phyloP scores from a whole-genome alignment of 495 filamentous ascomycete species.

The Schizothecium vesticola region DNA sequence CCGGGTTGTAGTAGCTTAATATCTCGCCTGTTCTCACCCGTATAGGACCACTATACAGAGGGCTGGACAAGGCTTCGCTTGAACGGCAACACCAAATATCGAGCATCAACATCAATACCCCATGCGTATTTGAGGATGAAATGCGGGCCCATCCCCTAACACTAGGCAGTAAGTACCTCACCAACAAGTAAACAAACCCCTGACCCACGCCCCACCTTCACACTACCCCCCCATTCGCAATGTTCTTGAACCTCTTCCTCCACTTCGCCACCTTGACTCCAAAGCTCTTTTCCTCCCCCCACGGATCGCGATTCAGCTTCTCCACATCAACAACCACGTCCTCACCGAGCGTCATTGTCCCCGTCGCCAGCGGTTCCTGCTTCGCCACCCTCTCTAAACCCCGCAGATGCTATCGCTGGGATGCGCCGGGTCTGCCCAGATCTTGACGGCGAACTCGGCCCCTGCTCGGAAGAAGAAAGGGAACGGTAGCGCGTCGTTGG shows the following conservation, averaged over 20 bases:
- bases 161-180: no score
- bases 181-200: background rate
- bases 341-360: constrained; percentile 1
- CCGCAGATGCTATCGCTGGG: background rate
- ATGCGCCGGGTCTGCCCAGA: constrained; percentile 5
- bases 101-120: background rate
- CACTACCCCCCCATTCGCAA: background rate
- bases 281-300: constrained; percentile 1
- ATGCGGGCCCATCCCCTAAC: background rate
- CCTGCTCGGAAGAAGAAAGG: constrained; percentile 13
- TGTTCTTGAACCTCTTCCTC: constrained; percentile 11
- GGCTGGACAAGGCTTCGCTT: background rate
- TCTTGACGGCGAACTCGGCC: constrained; percentile 5
- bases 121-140: background rate
- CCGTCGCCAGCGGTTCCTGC: constrained; percentile 1
- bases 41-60: background rate
- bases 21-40: background rate
- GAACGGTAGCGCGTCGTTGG: background rate
- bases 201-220: background rate
- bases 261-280: constrained; percentile 6
- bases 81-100: background rate
- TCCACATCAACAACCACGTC: constrained; percentile 15
- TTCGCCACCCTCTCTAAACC: background rate
- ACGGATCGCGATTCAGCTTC: constrained; percentile 17
- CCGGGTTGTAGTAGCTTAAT: background rate